Conservation (phyloP, 164 flowering plant genomes). For the Chimonanthus salicifolius region DNA sequence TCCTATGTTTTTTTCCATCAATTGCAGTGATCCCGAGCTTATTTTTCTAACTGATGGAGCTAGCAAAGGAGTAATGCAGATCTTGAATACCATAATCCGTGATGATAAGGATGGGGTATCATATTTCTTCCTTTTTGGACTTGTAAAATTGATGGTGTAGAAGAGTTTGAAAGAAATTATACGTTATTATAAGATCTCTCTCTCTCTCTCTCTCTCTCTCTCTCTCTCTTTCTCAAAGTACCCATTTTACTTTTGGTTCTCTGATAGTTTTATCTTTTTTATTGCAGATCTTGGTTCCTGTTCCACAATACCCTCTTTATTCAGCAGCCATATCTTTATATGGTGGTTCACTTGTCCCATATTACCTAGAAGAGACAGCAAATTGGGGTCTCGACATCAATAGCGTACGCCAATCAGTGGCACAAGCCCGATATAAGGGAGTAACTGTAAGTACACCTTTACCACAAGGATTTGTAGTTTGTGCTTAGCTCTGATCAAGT, state of each 20-base stretch:
- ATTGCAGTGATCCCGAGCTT: slow-evolving; percentile 88
- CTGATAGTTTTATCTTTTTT: not conserved
- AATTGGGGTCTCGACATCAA: slow-evolving; percentile 94
- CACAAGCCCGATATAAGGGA: slow-evolving; percentile 67
- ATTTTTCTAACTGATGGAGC: slow-evolving; percentile 98
- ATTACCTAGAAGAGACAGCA: slow-evolving; percentile 91
- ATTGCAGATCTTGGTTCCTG: slow-evolving; percentile 84
- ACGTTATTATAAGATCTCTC: not conserved
- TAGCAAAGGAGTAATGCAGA: slow-evolving; percentile 98
- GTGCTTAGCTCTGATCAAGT: no score
- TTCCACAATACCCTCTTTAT: slow-evolving; percentile 98
- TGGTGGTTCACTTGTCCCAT: slow-evolving; percentile 96
- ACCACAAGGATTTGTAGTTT: not conserved
- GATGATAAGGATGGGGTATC: slow-evolving; percentile 82
- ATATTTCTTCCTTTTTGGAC: not conserved
- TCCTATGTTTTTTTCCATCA: slow-evolving; percentile 16
- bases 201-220: not conserved
- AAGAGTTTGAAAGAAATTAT: not conserved
- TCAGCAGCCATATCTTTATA: slow-evolving; percentile 81
- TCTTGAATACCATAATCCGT: slow-evolving; percentile 67
- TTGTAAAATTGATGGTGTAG: not conserved
- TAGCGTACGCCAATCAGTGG: slow-evolving; percentile 66
- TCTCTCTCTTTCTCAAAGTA: no score
- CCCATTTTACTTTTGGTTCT: not conserved
- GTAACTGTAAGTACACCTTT: slow-evolving; percentile 58